Percentiles rank a stretch among this genome's conserved stretches.
Evolutionary conservation across 2,329 filamentous ascomycete genomes (phyloP).

Genomic region (Trichophyton mentagrophytes): DNA sequence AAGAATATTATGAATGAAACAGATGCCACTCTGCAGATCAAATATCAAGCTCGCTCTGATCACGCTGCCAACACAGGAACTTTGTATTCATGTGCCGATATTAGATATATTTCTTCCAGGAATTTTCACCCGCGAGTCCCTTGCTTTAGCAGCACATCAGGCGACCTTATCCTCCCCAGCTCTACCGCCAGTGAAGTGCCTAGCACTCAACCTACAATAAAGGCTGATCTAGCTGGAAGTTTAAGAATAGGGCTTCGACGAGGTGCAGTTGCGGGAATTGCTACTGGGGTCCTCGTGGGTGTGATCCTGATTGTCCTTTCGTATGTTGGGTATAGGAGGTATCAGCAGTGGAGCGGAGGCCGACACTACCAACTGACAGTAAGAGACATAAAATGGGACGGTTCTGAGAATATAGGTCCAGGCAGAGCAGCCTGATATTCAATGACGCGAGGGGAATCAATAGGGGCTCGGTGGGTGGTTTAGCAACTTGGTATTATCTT

Average conservation of each 20-base stretch:
- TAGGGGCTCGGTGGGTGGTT: not conserved
- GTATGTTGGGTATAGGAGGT: constrained; percentile 10
- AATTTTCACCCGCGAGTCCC: constrained; percentile 29
- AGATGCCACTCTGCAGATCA: constrained; percentile 37
- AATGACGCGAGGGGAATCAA: not conserved
- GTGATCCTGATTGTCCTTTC: constrained; percentile 13
- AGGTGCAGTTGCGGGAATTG: constrained; percentile 34
- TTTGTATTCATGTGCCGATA: constrained; percentile 38
- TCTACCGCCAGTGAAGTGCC: not conserved
- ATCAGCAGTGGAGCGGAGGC: constrained; percentile 3
- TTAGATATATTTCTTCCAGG: constrained; percentile 31
- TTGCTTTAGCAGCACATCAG: not conserved
- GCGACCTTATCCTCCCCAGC: not conserved
- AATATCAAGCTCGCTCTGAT: constrained; percentile 33
- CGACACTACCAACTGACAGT: not conserved
- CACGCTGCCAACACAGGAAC: constrained; percentile 28
- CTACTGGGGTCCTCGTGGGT: constrained; percentile 19
- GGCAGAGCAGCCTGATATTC: not conserved
- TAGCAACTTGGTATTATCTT: not conserved
- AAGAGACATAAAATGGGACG: not conserved
- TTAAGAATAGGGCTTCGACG: constrained; percentile 25
- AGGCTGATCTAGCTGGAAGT: constrained; percentile 22
- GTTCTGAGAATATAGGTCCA: not conserved
- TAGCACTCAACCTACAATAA: not conserved
- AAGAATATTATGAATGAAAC: constrained; percentile 24